Evolutionary conservation across 225 moss, liverwort and hornwort species (phyloP).

Genomic region (Neckera pumila): DNA sequence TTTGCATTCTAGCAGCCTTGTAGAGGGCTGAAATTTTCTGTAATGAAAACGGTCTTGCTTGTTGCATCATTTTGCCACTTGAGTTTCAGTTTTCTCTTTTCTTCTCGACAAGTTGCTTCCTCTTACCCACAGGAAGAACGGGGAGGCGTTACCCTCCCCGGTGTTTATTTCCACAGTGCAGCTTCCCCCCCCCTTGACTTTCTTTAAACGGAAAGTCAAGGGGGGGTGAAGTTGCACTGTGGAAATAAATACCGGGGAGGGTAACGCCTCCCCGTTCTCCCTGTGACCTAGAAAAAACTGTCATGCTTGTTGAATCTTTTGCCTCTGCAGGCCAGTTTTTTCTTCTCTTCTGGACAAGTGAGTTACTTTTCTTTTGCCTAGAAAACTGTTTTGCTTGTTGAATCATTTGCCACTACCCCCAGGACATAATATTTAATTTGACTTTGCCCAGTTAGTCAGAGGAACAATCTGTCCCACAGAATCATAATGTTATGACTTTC

Average conservation of each 20-base stretch:
- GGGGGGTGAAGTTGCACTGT: too few species aligned
- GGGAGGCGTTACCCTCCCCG: too few species aligned
- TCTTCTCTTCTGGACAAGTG: not conserved
- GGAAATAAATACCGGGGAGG: too few species aligned
- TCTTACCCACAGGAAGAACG: too few species aligned
- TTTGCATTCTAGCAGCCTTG: too few species aligned
- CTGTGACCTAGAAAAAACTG: not conserved
- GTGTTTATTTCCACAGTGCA: too few species aligned
- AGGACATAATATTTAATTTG: not conserved
- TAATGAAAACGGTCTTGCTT: not conserved
- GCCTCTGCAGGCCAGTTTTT: not conserved
- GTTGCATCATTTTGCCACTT: not conserved
- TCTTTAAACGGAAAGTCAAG: too few species aligned
- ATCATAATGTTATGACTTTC: not conserved
- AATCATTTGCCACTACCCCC: not conserved
- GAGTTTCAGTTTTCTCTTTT: not conserved
- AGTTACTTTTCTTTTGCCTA: too few species aligned
- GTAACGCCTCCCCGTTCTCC: too few species aligned
- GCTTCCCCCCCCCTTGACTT: too few species aligned
- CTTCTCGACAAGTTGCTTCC: not conserved
- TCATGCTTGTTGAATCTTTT: not conserved
- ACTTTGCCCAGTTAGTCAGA: not conserved
- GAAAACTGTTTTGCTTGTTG: not conserved
- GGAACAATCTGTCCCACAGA: not conserved
- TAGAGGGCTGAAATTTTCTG: too few species aligned